These are phyloP conservation scores for Pisolithus marmoratus DNA, from an alignment of 768 basidiomycete species.

Conservation along the genomic window DNA sequence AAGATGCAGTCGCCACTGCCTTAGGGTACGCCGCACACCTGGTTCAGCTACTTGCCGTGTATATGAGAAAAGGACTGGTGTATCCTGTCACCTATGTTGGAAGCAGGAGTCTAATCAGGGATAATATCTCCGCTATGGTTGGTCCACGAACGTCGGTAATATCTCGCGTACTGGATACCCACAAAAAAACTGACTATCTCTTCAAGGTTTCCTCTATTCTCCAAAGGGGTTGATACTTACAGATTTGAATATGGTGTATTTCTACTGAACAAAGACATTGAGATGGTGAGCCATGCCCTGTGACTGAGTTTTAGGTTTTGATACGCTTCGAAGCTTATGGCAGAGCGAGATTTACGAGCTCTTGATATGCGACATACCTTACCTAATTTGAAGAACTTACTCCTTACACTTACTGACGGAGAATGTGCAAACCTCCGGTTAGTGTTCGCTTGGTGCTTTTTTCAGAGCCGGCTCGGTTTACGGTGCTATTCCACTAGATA, in stretches of 20 bases:
- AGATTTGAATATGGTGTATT: conserved; percentile 98
- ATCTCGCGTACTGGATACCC: conserved; percentile 2
- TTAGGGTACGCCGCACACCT: conserved; percentile 88
- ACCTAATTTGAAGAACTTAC: conserved; percentile 91
- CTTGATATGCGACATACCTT: conserved; percentile 94
- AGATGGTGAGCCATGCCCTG: conserved; percentile 53
- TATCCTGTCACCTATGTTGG: conserved; percentile 91
- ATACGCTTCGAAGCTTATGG: conserved; percentile 64
- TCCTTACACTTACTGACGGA: conserved; percentile 79
- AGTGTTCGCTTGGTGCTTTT: conserved; percentile 17
- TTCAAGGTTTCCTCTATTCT: conserved; percentile 88
- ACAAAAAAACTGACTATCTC: conserved; percentile 7
- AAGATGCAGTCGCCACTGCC: conserved; percentile 84
- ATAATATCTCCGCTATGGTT: conserved; percentile 92
- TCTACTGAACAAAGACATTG: conserved; percentile 94
- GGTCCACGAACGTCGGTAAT: conserved; percentile 83
- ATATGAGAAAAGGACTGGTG: conserved; percentile 67
- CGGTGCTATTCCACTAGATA: conserved; percentile 10
- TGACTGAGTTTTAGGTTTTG: not conserved
- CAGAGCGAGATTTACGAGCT: conserved; percentile 80
- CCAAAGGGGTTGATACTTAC: conserved; percentile 92
- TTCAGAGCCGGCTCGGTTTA: conserved; percentile 8
- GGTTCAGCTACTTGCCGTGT: conserved; percentile 73
- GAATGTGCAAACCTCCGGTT: conserved; percentile 46
- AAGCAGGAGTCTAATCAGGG: conserved; percentile 85